Evolutionary conservation across 2,329 filamentous ascomycete species (phyloP).

Genomic region (Microcyclospora pomicola): DNA sequence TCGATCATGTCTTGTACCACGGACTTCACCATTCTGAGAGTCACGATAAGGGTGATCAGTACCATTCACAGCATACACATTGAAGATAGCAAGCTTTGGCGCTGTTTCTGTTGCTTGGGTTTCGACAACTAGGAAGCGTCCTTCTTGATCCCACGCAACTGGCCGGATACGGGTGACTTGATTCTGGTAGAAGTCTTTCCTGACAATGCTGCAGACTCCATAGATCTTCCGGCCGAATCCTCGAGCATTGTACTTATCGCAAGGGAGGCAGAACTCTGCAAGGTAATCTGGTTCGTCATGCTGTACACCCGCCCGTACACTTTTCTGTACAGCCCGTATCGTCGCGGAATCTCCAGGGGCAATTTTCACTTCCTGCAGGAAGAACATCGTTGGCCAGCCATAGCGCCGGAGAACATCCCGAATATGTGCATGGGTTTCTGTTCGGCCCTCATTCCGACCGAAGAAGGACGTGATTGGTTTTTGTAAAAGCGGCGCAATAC

Average conservation of each 20-base stretch:
- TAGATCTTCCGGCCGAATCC: slow-evolving; percentile 39
- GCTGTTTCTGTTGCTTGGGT: slow-evolving; percentile 8
- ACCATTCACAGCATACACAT: slow-evolving; percentile 39
- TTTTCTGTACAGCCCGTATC: slow-evolving; percentile 26
- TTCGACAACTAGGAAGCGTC: slow-evolving; percentile 36
- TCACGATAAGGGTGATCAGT: slow-evolving; percentile 35
- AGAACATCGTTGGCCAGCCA: slow-evolving; percentile 31
- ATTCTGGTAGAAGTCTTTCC: slow-evolving; percentile 27
- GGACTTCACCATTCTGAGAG: slow-evolving; percentile 27
- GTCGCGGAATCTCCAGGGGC: slow-evolving; percentile 26
- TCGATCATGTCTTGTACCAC: slow-evolving; percentile 37
- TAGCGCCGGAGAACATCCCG: slow-evolving; percentile 32
- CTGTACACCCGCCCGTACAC: slow-evolving; percentile 18
- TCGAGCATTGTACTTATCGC: slow-evolving; percentile 36
- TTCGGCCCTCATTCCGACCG: slow-evolving; percentile 6
- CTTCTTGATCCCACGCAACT: slow-evolving; percentile 40
- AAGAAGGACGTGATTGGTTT: slow-evolving; percentile 29
- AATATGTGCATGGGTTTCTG: slow-evolving; percentile 18
- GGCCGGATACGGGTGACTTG: slow-evolving; percentile 22
- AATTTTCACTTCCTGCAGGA: slow-evolving; percentile 40
- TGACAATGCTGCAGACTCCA: slow-evolving; percentile 38
- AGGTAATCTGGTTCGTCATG: slow-evolving; percentile 25
- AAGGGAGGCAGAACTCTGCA: slow-evolving; percentile 34
- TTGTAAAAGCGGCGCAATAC: slow-evolving; percentile 31
- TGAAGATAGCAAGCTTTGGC: slow-evolving; percentile 34